Evolutionary conservation across 139 green algal genomes (phyloP), one percentile per base, ranked within the genome.

Genomic region (Coelastrella sp.): DNA sequence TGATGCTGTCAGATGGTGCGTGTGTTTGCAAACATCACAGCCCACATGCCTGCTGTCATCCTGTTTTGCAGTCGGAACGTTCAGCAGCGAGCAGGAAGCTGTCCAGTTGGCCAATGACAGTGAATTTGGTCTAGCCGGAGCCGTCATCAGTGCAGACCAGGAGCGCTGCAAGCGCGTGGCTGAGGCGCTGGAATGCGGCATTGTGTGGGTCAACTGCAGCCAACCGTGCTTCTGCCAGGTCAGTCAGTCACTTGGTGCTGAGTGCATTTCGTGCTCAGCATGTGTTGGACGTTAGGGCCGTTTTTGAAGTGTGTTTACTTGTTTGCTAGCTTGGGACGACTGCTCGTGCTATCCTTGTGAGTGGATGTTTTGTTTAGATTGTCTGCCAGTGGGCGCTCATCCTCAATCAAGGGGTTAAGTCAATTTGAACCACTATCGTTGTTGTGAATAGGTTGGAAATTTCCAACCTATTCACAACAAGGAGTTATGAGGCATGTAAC

Each of bases 161-260:
- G 91, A 93, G 71, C 91, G 90, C 54, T 96, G 93, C 92, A 85
- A 91, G 78, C 89, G 95, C 0, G 95, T 98, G 78, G 90, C 92
- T 3, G 92, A 95, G 85, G 95, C 90, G 1, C 87, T 99, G 82
- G 93, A 97, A 89, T 92, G 73, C 19, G 97, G 97, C 87, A 97
- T 99, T 80, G 92, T 96, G 61, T 99, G 97, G 97, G 82, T 98
- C 83, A 98, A 99, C 95, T 99, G 97, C 94, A 95, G 92, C 10
- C 97, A 99, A 95, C 97, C 97, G 54, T 97, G 94, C 93, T 99
- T 99, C 94, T 96, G 91, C 88, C 95, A 94, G 83, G 92, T 95
- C 73, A 68, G 92, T 22, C n/a, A 5, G 8, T n/a, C 16, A 17
- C 61, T 71, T 47, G 32, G 0, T 47, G 32, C 32, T 47, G 32